phyloP scores from a whole-genome alignment of 2,329 filamentous ascomycete species.

The Lachnellula cervina region DNA sequence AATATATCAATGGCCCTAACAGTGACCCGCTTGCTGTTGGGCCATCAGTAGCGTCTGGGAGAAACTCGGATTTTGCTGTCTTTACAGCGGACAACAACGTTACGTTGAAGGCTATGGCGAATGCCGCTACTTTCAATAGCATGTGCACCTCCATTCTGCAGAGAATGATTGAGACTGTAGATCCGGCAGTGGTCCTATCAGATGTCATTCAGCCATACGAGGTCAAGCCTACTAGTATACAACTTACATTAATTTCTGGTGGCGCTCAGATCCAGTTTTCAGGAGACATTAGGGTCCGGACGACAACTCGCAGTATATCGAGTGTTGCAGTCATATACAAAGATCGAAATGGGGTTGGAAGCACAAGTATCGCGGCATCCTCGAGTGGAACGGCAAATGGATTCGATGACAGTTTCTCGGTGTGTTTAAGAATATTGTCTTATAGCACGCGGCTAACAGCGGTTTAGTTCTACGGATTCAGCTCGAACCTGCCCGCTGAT shows the following conservation, averaged over 20 bases:
- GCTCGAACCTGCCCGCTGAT: conserved; percentile 46
- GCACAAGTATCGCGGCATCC: conserved; percentile 42
- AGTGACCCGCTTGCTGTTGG: conserved; percentile 52
- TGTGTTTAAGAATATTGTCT: conserved; percentile 30
- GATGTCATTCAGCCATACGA: conserved; percentile 51
- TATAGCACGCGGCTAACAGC: conserved; percentile 5
- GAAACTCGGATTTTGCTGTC: conserved; percentile 49
- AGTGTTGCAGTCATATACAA: conserved; percentile 51
- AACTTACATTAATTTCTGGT: conserved; percentile 47
- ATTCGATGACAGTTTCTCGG: conserved; percentile 57
- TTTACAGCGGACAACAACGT: conserved; percentile 52
- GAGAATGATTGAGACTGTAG: conserved; percentile 59
- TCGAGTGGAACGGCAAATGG: conserved; percentile 47
- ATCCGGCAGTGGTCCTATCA: conserved; percentile 44
- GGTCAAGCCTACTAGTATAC: conserved; percentile 54
- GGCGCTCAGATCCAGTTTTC: conserved; percentile 45
- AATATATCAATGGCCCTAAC: conserved; percentile 51
- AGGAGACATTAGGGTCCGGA: conserved; percentile 54
- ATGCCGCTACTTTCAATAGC: conserved; percentile 40
- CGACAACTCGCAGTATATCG: conserved; percentile 40
- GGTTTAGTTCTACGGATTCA: conserved; percentile 28
- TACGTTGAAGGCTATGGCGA: conserved; percentile 46
- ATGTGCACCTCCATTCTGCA: conserved; percentile 49
- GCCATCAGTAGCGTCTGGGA: conserved; percentile 38
- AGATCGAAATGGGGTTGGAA: conserved; percentile 45